Evolutionary conservation across 176 grass and related monocot genomes (phyloP), one percentile per base, ranked within the genome.

Genomic region (Pharus latifolius): DNA sequence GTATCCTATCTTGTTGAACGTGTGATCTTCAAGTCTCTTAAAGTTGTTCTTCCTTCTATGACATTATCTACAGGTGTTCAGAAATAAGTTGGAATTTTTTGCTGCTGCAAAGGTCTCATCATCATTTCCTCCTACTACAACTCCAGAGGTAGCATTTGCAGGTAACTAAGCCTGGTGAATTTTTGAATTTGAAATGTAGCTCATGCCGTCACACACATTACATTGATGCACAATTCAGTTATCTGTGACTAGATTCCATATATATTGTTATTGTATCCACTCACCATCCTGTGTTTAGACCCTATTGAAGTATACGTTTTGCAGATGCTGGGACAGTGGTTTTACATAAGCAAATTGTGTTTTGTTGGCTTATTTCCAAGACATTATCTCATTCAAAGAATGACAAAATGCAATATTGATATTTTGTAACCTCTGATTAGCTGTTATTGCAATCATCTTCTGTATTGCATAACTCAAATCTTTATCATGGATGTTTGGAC

Each of bases 61-160:
- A 55, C 78, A 75, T 6, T 56, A 53, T 75, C 26, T 49, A 77
- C 83, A 97, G 94, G 84, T 70, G 7, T 97, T 92, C 80, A 87
- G 89, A 89, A 97, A 90, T 78, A 90, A 92, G 61, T 70, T 97
- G 77, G 94, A 97, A 13, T 97, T 92, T 52, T 97, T 85, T 87
- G 94, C 94, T 1, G 89, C 89, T 56, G 89, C 94, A 60, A 97
- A 92, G 70, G 77, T 92, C 57, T 80, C 89, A 46, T 90, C 94
- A 18, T 97, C 94, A 49, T 88, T 97, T 83, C 94, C 89, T 46
- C 70, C 93, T 63, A 69, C 83, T 62, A 84, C 77, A 23, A 49
- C 83, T 80, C 89, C 94, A 85, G 94, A 97, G 87, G 85, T 97
- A 90, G 94, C 94, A 67, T 97, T 97, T 60, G 89, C 94, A 80